Percentiles rank a stretch among this genome's conserved stretches.
phyloP scores from a whole-genome alignment of 495 filamentous ascomycete species.

The Articulospora tetracladia region DNA sequence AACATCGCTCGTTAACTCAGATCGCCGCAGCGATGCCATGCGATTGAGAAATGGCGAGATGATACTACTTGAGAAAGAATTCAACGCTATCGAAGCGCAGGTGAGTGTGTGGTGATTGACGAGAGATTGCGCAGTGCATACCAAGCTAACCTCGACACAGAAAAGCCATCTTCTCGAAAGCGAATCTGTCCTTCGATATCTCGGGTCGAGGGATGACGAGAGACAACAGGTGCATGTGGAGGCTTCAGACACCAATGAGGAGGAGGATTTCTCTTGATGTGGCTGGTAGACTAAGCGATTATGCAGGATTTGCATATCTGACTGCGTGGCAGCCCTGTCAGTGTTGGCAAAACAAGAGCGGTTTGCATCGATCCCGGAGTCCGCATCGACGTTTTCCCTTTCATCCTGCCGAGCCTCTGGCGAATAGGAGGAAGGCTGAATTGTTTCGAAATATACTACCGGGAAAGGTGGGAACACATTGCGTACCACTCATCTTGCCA shows the following conservation, averaged over 20 bases:
- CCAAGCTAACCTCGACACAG: conserved; percentile 12
- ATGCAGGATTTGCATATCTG: background rate
- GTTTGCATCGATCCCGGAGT: background rate
- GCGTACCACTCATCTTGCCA: background rate
- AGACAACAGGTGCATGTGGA: conserved; percentile 8
- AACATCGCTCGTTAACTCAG: background rate
- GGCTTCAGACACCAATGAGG: conserved; percentile 17
- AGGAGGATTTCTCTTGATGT: conserved; percentile 28
- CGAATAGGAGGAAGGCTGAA: background rate
- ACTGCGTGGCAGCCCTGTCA: background rate
- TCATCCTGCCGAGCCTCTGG: background rate
- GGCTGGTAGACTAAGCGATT: background rate
- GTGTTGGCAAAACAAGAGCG: background rate
- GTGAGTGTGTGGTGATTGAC: conserved; percentile 9
- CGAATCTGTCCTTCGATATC: conserved; percentile 24
- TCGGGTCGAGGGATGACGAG: conserved; percentile 19
- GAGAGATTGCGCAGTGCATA: background rate
- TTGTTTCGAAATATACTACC: no score
- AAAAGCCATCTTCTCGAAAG: conserved; percentile 20
- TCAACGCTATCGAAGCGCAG: conserved; percentile 13
- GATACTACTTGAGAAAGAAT: conserved; percentile 14
- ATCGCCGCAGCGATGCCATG: conserved; percentile 8
- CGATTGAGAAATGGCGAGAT: conserved; percentile 16
- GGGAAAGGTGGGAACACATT: no score
- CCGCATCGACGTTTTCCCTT: background rate